Percentiles rank a stretch among this genome's conserved stretches.
These are phyloP conservation scores for Talaromyces atroroseus DNA, from an alignment of 2,329 filamentous ascomycete genomes.

Conservation along the genomic window DNA sequence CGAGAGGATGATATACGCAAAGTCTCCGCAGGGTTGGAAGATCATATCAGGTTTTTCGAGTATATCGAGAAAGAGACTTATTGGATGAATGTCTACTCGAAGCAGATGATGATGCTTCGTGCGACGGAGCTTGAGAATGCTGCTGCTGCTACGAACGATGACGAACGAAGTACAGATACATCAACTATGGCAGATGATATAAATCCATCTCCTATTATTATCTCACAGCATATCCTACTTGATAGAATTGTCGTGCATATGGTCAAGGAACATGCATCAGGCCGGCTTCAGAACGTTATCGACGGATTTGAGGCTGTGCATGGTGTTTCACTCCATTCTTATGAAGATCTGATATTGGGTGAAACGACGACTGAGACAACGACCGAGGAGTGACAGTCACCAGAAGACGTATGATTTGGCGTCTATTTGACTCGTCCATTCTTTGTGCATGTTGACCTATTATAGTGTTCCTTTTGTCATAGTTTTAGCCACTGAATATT, in stretches of 20 bases:
- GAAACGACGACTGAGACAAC: background rate
- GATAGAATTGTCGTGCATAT: slow-evolving; percentile 24
- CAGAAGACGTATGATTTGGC: too few species aligned
- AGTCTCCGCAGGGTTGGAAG: background rate
- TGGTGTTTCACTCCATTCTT: background rate
- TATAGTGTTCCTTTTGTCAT: too few species aligned
- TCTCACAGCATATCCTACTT: background rate
- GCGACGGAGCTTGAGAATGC: background rate
- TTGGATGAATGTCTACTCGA: slow-evolving; percentile 6
- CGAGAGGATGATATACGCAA: background rate
- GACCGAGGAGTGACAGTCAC: background rate
- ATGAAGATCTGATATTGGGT: background rate
- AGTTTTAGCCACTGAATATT: too few species aligned
- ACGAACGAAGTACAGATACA: background rate
- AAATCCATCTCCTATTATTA: background rate
- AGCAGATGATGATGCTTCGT: slow-evolving; percentile 1
- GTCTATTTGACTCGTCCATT: too few species aligned
- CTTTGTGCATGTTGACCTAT: too few species aligned
- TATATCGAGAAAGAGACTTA: background rate
- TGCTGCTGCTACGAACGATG: background rate
- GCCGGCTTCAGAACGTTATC: background rate
- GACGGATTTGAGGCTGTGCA: background rate
- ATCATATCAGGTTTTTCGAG: background rate
- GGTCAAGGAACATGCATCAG: background rate
- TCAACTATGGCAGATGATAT: background rate